A percentile compares a stretch with the other conserved stretches of the same genome.
These are phyloP conservation scores for Linum usitatissimum DNA, from an alignment of 345 rosid species.

Conservation along the genomic window DNA sequence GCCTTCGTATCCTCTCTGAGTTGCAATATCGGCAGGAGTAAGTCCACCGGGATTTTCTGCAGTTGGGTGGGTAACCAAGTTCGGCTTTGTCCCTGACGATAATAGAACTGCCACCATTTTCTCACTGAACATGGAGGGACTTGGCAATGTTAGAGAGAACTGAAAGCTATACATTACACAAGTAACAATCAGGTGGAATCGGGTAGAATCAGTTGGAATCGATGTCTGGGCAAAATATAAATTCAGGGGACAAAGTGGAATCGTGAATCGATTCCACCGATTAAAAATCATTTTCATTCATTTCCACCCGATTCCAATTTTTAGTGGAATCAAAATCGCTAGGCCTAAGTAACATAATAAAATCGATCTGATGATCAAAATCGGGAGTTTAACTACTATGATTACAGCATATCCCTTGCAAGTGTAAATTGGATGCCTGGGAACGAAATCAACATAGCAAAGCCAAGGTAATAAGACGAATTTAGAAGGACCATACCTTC, in stretches of 20 bases:
- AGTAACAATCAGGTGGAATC: too few relatives aligned
- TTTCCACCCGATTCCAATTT: too few relatives aligned
- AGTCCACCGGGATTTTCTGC: constrained; percentile 59
- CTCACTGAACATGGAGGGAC: constrained; percentile 41
- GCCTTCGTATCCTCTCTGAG: constrained; percentile 61
- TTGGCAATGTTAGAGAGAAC: neutral
- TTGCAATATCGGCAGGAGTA: constrained; percentile 80
- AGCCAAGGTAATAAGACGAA: neutral
- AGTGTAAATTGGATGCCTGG: neutral
- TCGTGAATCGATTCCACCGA: too few relatives aligned
- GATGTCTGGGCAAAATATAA: too few relatives aligned
- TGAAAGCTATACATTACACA: neutral
- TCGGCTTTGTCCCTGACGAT: constrained; percentile 80
- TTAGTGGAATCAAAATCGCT: too few relatives aligned
- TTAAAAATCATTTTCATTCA: too few relatives aligned
- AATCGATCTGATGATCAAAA: too few relatives aligned
- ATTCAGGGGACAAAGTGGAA: too few relatives aligned
- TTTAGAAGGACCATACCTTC: constrained; percentile 38
- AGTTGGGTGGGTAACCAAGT: constrained; percentile 77
- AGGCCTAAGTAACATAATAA: too few relatives aligned
- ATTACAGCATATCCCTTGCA: too few relatives aligned
- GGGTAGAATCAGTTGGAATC: too few relatives aligned
- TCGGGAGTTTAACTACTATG: too few relatives aligned
- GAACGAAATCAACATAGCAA: neutral
- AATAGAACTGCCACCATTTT: constrained; percentile 86